Conservation (phyloP, 352 stramenopile genomes). For the Thalassiosira mediterranea region DNA sequence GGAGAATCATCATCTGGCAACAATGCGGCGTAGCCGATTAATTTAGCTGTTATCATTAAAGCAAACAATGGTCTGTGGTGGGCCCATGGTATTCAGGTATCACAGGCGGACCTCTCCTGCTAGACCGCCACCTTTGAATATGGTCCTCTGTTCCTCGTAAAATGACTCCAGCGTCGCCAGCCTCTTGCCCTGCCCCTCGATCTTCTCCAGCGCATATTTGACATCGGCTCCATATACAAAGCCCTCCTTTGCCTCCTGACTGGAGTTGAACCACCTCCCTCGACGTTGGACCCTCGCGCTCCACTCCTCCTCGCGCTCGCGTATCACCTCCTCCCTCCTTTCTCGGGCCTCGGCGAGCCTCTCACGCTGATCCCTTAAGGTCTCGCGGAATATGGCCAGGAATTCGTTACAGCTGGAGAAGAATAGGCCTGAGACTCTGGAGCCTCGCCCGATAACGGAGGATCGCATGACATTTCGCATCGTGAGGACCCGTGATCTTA, state of each 20-base stretch:
- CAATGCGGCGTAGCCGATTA: no score
- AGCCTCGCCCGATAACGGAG: constrained; percentile 48
- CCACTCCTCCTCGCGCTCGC: constrained; percentile 39
- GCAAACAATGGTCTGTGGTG: no score
- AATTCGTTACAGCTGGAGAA: constrained; percentile 51
- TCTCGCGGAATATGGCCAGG: constrained; percentile 54
- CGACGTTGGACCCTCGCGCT: constrained; percentile 16
- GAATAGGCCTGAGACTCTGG: constrained; percentile 47
- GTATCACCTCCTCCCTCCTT: constrained; percentile 38
- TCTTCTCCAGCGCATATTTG: constrained; percentile 33
- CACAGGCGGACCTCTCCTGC: neutral
- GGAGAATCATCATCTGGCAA: no score
- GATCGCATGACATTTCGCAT: constrained; percentile 53
- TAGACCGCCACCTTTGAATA: constrained; percentile 19
- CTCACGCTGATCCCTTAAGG: constrained; percentile 37
- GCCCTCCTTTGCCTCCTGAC: constrained; percentile 9
- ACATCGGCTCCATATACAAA: constrained; percentile 49
- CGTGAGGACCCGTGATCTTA: constrained; percentile 38
- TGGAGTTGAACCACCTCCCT: constrained; percentile 46
- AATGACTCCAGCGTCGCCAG: constrained; percentile 45
- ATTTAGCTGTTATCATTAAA: no score
- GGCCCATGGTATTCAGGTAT: no score
- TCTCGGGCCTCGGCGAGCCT: constrained; percentile 34
- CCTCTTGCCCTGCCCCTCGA: constrained; percentile 36
- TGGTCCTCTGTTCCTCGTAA: constrained; percentile 55